Conservation (phyloP, 495 filamentous ascomycete genomes). For the Daldinia decipiens region DNA sequence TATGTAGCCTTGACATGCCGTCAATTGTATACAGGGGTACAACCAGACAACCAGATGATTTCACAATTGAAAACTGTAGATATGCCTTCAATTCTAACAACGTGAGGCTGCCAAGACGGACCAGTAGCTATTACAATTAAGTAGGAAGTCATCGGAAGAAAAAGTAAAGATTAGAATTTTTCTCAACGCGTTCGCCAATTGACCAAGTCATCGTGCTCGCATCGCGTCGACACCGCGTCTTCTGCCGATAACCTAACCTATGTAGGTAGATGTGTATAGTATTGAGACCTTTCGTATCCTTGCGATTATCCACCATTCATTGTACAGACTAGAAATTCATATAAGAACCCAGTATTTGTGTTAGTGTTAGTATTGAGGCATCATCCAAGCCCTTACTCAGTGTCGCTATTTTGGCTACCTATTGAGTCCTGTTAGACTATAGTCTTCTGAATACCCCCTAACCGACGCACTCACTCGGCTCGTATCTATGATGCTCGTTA, state of each 20-base stretch:
- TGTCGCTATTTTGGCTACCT: background rate
- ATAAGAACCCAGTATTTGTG: background rate
- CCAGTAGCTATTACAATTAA: too few relatives aligned
- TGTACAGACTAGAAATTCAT: background rate
- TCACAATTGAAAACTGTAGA: background rate
- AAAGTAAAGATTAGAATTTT: background rate
- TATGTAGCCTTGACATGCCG: too few relatives aligned
- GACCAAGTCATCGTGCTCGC: background rate
- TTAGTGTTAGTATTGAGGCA: background rate
- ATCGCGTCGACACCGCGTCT: background rate
- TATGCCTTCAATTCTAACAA: background rate
- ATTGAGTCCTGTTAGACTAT: background rate
- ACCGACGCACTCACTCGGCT: background rate
- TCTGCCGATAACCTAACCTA: background rate
- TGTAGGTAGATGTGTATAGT: background rate
- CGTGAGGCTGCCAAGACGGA: too few relatives aligned
- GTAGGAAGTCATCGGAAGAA: too few relatives aligned
- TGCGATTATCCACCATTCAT: background rate
- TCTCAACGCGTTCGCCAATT: background rate
- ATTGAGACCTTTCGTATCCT: background rate
- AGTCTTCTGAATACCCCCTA: background rate
- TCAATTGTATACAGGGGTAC: background rate
- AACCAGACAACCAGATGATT: background rate
- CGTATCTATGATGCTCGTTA: background rate
- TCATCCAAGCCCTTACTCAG: background rate